A percentile compares a stretch with the other conserved stretches of the same genome.
These are phyloP conservation scores for Ustilago nuda DNA, from an alignment of 1,284 basidiomycete genomes.

Conservation along the genomic window DNA sequence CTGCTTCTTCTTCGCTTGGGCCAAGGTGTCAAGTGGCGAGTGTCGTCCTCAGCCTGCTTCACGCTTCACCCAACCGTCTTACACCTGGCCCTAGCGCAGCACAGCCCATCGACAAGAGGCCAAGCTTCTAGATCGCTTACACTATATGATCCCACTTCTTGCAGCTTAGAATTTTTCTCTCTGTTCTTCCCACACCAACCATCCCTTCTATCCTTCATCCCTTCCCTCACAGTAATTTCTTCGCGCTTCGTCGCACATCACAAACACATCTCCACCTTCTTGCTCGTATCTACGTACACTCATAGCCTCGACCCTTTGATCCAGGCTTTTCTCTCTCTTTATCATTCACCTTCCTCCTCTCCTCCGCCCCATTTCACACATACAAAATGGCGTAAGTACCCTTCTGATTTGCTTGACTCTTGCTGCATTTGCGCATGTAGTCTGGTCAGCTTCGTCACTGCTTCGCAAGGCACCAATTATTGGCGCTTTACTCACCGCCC, in stretches of 20 bases:
- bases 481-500: not conserved
- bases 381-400: conserved; percentile 49
- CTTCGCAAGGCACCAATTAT: not conserved
- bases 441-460: not conserved
- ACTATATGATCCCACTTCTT: conserved; percentile 31
- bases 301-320: conserved; percentile 17
- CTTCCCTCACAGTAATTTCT: conserved; percentile 4
- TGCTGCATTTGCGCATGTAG: not conserved
- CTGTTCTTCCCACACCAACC: conserved; percentile 23
- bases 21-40: conserved; percentile 17
- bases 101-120: not conserved
- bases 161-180: not conserved
- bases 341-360: conserved; percentile 23
- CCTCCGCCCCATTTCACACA: conserved; percentile 17
- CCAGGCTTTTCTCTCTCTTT: conserved; percentile 9
- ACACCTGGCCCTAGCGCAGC: conserved; percentile 28
- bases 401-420: not conserved
- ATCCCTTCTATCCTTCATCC: conserved; percentile 6
- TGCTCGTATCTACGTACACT: conserved; percentile 23
- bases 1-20: conserved; percentile 8
- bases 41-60: conserved; percentile 13
- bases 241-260: conserved; percentile 6
- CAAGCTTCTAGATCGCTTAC: conserved; percentile 5
- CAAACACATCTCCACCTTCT: conserved; percentile 14
- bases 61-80: conserved; percentile 11